Evolutionary conservation across 2,329 filamentous ascomycete species (phyloP), one percentile per base, ranked within the genome.

Genomic region (Pseudogymnoascus sp.): DNA sequence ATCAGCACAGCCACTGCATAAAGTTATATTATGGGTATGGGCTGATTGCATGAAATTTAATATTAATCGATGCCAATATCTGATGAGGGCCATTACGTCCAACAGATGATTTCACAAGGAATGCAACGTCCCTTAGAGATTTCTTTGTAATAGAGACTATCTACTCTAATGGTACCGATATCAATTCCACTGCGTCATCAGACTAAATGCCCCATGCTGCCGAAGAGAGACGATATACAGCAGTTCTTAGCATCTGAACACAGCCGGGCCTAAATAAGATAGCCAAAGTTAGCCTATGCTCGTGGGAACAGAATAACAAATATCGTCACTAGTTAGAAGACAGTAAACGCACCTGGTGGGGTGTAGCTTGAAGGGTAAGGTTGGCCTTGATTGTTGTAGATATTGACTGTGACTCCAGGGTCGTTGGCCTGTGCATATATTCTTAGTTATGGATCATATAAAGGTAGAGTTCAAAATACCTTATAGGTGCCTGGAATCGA

Each of bases 401-500:
- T 57, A 55, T 39, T 59, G 21, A 65, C 61, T 15, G 61, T 65
- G 62, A 67, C 65, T 13, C 61, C 63, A 2, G 62, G 62, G 57
- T 64, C 61, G 21, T 61, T 35, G 5, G 12, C 33, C 33, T 35
- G 10, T 35, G 33, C 33, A 35, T 35, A n/a, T n/a, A 35, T 5
- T 3, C 12, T 35, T 35, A 35, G 33, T n/a, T 35, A 35, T 9
- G 9, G 5, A 13, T n/a, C 33, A 35, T n/a, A n/a, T n/a, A 35
- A n/a, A 35, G 12, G 13, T 35, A n/a, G 33, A 35, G 33, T 6
- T n/a, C 1, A 35, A 12, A n/a, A 5, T 30, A 63, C 63, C 15
- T 57, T 23, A 56, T 69, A 69, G 15, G 63, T 66, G 57, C 67
- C 67, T 10, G 66, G 67, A 60, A 69, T 65, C n/a, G 61, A 62